phyloP scores from a whole-genome alignment of 768 basidiomycete genomes.

The Coprinopsis marcescibilis region DNA sequence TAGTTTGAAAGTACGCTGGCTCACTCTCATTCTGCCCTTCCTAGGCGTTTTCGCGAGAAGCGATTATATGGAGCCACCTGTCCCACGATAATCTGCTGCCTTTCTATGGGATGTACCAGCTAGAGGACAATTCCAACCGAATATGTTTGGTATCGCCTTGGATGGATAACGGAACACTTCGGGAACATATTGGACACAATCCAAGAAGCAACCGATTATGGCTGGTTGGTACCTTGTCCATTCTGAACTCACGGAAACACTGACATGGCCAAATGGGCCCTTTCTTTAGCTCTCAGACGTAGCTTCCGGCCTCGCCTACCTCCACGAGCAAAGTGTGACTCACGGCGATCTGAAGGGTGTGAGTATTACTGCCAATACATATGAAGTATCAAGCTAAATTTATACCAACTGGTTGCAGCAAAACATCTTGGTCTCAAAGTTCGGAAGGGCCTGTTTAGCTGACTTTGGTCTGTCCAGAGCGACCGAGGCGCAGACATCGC shows the following conservation, averaged over 20 bases:
- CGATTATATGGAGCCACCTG: slow-evolving; percentile 14
- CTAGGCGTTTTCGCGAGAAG: slow-evolving; percentile 13
- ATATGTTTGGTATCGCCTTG: slow-evolving; percentile 14
- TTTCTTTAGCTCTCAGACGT: slow-evolving; percentile 11
- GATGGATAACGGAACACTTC: slow-evolving; percentile 14
- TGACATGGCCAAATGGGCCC: background rate
- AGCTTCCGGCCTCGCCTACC: slow-evolving; percentile 14
- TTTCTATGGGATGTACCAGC: slow-evolving; percentile 13
- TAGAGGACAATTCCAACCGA: slow-evolving; percentile 4
- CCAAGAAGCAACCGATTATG: background rate
- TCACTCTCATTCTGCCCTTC: background rate
- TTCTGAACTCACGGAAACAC: background rate
- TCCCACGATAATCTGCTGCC: slow-evolving; percentile 12
- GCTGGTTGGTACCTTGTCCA: slow-evolving; percentile 4
- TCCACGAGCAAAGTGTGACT: slow-evolving; percentile 14
- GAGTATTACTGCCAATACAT: background rate
- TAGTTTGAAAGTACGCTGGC: background rate
- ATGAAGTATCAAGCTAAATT: background rate
- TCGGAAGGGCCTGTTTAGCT: slow-evolving; percentile 16
- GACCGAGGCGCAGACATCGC: background rate
- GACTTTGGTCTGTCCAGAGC: slow-evolving; percentile 20
- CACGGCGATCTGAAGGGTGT: slow-evolving; percentile 21
- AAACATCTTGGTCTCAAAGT: slow-evolving; percentile 17
- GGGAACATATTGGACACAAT: slow-evolving; percentile 4
- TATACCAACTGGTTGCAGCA: slow-evolving; percentile 1